Conservation (phyloP, 1,284 basidiomycete genomes). For the Caloboletus firmus region DNA sequence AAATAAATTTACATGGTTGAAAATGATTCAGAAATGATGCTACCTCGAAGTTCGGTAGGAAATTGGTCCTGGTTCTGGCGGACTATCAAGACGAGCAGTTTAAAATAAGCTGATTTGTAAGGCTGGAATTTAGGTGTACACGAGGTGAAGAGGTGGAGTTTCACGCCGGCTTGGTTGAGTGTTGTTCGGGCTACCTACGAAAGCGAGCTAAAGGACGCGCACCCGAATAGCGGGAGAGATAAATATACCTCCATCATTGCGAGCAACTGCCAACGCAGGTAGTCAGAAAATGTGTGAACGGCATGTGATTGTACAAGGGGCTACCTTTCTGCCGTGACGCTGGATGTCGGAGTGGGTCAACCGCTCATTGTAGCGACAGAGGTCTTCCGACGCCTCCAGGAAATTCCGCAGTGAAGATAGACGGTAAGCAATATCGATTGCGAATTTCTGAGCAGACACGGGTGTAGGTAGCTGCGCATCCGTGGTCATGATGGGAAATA, state of each 20-base stretch:
- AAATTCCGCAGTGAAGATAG: constrained; percentile 36
- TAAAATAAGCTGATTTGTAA: constrained; percentile 39
- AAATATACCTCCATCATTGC: constrained; percentile 34
- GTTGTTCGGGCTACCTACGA: constrained; percentile 37
- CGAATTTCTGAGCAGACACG: constrained; percentile 30
- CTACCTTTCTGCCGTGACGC: constrained; percentile 36
- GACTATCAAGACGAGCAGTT: constrained; percentile 35
- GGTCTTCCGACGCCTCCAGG: constrained; percentile 35
- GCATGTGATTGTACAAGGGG: background rate
- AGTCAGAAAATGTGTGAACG: constrained; percentile 13
- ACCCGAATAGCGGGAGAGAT: constrained; percentile 4
- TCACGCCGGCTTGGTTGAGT: constrained; percentile 34
- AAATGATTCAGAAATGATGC: background rate
- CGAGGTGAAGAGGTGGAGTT: constrained; percentile 38
- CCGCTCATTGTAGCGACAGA: constrained; percentile 24
- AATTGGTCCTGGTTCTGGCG: constrained; percentile 28
- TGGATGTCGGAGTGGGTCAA: constrained; percentile 28
- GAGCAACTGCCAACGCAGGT: constrained; percentile 20
- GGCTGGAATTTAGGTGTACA: constrained; percentile 32
- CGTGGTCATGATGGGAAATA: constrained; percentile 13
- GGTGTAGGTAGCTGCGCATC: constrained; percentile 17
- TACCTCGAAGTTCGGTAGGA: constrained; percentile 28
- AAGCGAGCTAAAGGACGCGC: constrained; percentile 3
- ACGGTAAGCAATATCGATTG: constrained; percentile 34
- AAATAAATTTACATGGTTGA: constrained; percentile 4